These are phyloP conservation scores for Epicoccum sorghinum DNA, from an alignment of 2,329 filamentous ascomycete species.

Conservation along the genomic window DNA sequence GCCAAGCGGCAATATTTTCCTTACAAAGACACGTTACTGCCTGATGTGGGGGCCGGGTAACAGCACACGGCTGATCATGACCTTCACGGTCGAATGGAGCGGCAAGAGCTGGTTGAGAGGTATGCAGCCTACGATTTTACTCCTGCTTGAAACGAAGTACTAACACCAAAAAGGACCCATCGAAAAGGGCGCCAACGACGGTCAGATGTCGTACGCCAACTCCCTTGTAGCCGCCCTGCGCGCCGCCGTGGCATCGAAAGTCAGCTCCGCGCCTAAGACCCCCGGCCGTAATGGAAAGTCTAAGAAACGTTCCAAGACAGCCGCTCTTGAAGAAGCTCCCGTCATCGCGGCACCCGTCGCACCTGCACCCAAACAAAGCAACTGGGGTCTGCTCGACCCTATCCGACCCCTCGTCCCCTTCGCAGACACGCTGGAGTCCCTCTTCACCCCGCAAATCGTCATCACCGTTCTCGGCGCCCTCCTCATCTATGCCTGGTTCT, in stretches of 20 bases:
- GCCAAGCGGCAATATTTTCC: slow-evolving; percentile 89
- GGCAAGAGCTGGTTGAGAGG: slow-evolving; percentile 98
- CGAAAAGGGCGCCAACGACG: slow-evolving; percentile 92
- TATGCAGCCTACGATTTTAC: slow-evolving; percentile 51
- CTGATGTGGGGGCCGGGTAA: slow-evolving; percentile 91
- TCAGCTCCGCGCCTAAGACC: slow-evolving; percentile 54
- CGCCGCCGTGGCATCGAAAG: slow-evolving; percentile 70
- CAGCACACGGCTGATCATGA: slow-evolving; percentile 82
- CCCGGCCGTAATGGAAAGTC: slow-evolving; percentile 53
- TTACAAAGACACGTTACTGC: slow-evolving; percentile 92
- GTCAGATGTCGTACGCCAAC: slow-evolving; percentile 82
- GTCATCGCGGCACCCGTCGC: slow-evolving; percentile 42
- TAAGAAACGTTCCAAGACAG: slow-evolving; percentile 66
- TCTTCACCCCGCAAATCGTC: slow-evolving; percentile 78
- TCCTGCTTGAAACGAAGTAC: not conserved
- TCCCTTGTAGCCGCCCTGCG: slow-evolving; percentile 78
- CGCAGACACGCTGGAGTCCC: slow-evolving; percentile 69
- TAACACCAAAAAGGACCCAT: slow-evolving; percentile 72
- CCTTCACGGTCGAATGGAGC: slow-evolving; percentile 91
- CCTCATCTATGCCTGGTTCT: slow-evolving; percentile 42
- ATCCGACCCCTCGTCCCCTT: slow-evolving; percentile 74
- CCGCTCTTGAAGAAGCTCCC: slow-evolving; percentile 53
- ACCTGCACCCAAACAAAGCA: slow-evolving; percentile 39
- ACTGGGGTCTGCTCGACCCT: slow-evolving; percentile 84
- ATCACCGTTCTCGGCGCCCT: slow-evolving; percentile 74